Conservation (phyloP, 139 green algal genomes). For the Dunaliella sp. region DNA sequence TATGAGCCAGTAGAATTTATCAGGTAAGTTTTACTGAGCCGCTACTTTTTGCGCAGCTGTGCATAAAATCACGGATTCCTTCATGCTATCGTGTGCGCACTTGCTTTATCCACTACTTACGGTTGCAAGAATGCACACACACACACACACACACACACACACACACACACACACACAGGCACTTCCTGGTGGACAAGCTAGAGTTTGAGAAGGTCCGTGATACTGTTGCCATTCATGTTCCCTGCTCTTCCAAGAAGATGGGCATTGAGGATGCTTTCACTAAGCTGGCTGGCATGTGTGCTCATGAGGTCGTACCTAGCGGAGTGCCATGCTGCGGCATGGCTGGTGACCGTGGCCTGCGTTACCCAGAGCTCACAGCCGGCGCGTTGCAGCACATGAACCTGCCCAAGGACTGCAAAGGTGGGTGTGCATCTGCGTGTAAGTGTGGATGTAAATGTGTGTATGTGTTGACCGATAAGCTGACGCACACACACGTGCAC, state of each 20-base stretch:
- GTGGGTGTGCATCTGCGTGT: too few relatives aligned
- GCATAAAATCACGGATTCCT: too few relatives aligned
- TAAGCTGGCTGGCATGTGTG: slow-evolving; percentile 82
- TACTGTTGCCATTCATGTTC: slow-evolving; percentile 89
- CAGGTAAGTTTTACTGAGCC: too few relatives aligned
- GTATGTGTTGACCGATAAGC: too few relatives aligned
- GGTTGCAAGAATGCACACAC: neutral
- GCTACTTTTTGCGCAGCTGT: too few relatives aligned
- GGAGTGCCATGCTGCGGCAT: slow-evolving; percentile 96
- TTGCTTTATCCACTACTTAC: too few relatives aligned
- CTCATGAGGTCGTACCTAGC: slow-evolving; percentile 69
- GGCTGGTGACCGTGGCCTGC: slow-evolving; percentile 93
- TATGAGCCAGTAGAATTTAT: slow-evolving; percentile 98
- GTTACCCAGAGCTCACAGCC: slow-evolving; percentile 90
- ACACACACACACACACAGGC: slow-evolving; percentile 22
- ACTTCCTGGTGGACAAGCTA: slow-evolving; percentile 92
- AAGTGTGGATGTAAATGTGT: too few relatives aligned
- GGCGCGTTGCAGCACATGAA: slow-evolving; percentile 75
- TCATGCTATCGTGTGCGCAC: too few relatives aligned
- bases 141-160: neutral
- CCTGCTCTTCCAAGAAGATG: slow-evolving; percentile 98
- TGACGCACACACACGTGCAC: too few relatives aligned
- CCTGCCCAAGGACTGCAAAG: slow-evolving; percentile 55
- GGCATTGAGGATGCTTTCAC: slow-evolving; percentile 86
- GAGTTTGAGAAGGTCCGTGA: slow-evolving; percentile 88